Evolutionary conservation across 2,329 filamentous ascomycete genomes (phyloP), one percentile per base, ranked within the genome.

Genomic region (Claviceps sp.): DNA sequence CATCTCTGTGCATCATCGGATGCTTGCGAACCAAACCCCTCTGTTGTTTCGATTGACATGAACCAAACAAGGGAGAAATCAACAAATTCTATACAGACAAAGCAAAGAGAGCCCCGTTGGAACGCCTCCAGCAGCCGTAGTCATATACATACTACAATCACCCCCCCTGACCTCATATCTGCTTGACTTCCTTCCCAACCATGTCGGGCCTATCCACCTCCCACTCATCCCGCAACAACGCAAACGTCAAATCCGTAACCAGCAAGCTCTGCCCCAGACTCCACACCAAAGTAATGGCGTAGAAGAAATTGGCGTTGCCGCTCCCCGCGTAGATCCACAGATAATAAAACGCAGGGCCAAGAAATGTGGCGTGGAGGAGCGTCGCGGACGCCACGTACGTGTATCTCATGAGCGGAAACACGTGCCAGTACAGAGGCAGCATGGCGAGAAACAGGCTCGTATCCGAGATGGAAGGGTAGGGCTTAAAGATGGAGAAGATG

Each of bases 301-400:
- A 98, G 71, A 98, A 98, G 72, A 98, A 98, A 66, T 98, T 98
- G 54, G 93, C 93, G 62, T 98, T 98, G 30, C 93, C 93, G 52
- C 89, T 95, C 48, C 93, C 93, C 2, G 93, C 93, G 63, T 97
- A 98, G 53, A 98, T 91, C 93, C 93, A 98, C 5, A 98, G 74
- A 64, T 98, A 84, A 66, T 97, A 95, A 65, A 98, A 98, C 0
- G 90, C 89, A 1, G 93, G 93, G 0, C 93, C 93, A 0, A 98
- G 77, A 56, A 95, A 84, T 2, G 84, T 85, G 24, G 88, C 84
- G 67, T 98, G 98, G 9, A 97, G 72, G 41, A 98, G 76, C 2
- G 86, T 86, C 0, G 89, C 83, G 1, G 86, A 78, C 11, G 88
- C 84, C 56, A 97, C 79, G 65, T 96, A 98, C 0, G 86, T 86